Evolutionary conservation across 148 eudicot species (phyloP).

Genomic region (Diospyros kaki): DNA sequence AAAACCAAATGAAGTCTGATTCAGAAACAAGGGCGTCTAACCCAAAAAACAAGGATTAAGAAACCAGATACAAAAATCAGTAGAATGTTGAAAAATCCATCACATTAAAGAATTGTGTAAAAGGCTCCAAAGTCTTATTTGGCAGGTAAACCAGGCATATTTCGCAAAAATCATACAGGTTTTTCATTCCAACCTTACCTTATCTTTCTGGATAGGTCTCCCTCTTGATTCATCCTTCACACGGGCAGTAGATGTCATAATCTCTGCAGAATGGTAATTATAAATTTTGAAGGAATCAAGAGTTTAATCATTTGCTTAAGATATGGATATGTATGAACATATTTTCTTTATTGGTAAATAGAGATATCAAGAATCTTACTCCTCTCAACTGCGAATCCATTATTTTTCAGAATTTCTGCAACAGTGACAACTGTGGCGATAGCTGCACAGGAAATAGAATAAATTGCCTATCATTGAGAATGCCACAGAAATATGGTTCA

Average conservation of each 20-base stretch:
- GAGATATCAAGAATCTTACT: constrained; percentile 39
- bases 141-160: background rate
- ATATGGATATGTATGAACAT: background rate
- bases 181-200: constrained; percentile 36
- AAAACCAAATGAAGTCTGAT: background rate
- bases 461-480: background rate
- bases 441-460: constrained; percentile 41
- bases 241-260: constrained; percentile 65
- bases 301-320: background rate
- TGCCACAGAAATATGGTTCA: background rate
- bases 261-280: constrained; percentile 39
- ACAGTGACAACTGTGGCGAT: constrained; percentile 75
- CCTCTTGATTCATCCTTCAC: constrained; percentile 72
- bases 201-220: constrained; percentile 69
- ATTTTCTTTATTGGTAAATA: background rate
- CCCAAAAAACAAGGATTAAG: background rate
- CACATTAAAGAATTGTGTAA: background rate
- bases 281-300: constrained; percentile 4
- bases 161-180: background rate
- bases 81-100: background rate
- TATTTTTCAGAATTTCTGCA: constrained; percentile 79
- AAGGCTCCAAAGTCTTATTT: background rate
- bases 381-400: constrained; percentile 78
- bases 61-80: background rate
- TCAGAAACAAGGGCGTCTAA: background rate